Evolutionary conservation across 768 basidiomycete genomes (phyloP).

Genomic region (Porphyrellus cyaneotinctus): DNA sequence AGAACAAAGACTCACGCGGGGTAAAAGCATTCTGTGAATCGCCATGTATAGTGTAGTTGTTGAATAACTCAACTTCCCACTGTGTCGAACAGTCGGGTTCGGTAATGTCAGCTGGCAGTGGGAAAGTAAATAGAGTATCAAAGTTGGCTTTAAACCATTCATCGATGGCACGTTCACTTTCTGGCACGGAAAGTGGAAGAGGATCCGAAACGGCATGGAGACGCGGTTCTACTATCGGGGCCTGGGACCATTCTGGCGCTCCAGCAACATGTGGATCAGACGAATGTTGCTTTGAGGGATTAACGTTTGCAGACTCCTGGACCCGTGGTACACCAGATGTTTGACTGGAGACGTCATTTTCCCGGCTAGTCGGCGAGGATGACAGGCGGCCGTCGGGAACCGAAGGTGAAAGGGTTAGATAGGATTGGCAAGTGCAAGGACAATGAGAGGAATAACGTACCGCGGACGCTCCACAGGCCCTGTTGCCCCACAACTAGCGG

Average conservation of each 20-base stretch:
- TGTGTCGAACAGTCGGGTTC: slow-evolving; percentile 24
- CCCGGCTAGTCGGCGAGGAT: not conserved
- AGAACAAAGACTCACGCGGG: not conserved
- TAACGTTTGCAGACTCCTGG: not conserved
- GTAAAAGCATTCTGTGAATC: not conserved
- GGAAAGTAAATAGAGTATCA: slow-evolving; percentile 21
- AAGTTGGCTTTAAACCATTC: slow-evolving; percentile 35
- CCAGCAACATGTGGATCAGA: slow-evolving; percentile 26
- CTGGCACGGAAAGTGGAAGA: slow-evolving; percentile 13
- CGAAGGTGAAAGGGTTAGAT: not conserved
- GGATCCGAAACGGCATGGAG: slow-evolving; percentile 31
- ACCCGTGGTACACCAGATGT: not conserved
- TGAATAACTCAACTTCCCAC: slow-evolving; percentile 34
- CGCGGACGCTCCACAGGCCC: slow-evolving; percentile 8
- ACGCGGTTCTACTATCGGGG: slow-evolving; percentile 12
- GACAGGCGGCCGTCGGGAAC: no score
- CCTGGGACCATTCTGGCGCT: slow-evolving; percentile 27
- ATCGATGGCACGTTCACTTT: slow-evolving; percentile 25
- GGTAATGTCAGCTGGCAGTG: slow-evolving; percentile 16
- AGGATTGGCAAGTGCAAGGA: not conserved
- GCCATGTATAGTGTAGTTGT: slow-evolving; percentile 18
- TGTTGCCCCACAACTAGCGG: no score
- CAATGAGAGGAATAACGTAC: not conserved
- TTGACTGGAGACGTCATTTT: not conserved
- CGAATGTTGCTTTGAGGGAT: slow-evolving; percentile 32